Evolutionary conservation across 2,329 filamentous ascomycete species (phyloP).

Genomic region (Westerdykella aurantiaca): DNA sequence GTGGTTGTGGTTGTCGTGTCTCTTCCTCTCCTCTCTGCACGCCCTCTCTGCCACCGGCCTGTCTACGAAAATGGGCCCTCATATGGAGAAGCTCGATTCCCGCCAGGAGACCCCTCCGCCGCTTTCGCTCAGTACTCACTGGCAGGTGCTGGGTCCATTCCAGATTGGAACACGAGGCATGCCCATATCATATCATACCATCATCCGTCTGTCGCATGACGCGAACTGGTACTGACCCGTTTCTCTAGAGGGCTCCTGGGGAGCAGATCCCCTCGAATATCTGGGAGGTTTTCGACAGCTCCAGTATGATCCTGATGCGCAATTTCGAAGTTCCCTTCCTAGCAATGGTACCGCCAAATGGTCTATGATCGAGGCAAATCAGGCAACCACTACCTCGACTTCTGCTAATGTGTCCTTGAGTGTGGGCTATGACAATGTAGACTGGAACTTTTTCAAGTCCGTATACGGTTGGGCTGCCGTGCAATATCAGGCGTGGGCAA

Average conservation of each 20-base stretch:
- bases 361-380: conserved; percentile 37
- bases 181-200: conserved; percentile 8
- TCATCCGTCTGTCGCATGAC: neutral
- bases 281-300: conserved; percentile 49
- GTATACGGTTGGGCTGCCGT: conserved; percentile 56
- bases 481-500: conserved; percentile 55
- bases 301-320: conserved; percentile 37
- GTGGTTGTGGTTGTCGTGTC: too few species aligned
- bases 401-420: conserved; percentile 38
- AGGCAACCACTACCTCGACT: conserved; percentile 16
- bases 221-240: conserved; percentile 9
- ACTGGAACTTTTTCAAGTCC: conserved; percentile 49
- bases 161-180: conserved; percentile 54
- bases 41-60: too few species aligned
- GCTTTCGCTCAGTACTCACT: conserved; percentile 35
- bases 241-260: conserved; percentile 51
- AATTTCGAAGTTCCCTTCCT: conserved; percentile 48
- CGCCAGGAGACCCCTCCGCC: conserved; percentile 11
- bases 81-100: conserved; percentile 11
- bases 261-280: conserved; percentile 52
- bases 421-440: conserved; percentile 46
- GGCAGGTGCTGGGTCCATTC: conserved; percentile 54
- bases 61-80: too few species aligned
- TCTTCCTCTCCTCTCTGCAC: too few species aligned
- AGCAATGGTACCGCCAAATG: conserved; percentile 48